Base-by-base conservation (phyloP, 176 grass and related monocot genomes). In the Tillandsia leiboldiana region DNA sequence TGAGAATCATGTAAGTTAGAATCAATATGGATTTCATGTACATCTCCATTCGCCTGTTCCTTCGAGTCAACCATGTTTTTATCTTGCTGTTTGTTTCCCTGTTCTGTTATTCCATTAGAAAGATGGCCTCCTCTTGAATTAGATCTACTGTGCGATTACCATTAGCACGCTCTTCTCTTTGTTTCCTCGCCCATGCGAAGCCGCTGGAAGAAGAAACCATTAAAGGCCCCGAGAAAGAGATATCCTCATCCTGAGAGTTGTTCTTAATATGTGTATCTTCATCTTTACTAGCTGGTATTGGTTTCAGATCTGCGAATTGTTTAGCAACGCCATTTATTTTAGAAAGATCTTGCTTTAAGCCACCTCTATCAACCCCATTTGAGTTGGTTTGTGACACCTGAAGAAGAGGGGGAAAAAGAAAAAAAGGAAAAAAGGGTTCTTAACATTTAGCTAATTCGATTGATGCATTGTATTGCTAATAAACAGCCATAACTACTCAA, bases 111-210 rank as follows among this genome's bases (percentile, higher is more conserved):
- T 24, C 63, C 77, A 80, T 56, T 22, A 28, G 75, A 53, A 48
- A 87, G 66, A 65, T 87, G 72, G 26, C 56, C 58, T 73, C 63
- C 58, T 73, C 77, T 90, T 72, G 74, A 88, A 79, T 69, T 86
- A 82, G 80, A 81, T 66, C 84, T 87, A 53, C 49, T 73, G 15
- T 70, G 54, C 33, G 79, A 95, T 72, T 88, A 70, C 8, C 24
- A 66, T 82, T 59, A 49, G 82, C 42, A 50, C 14, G 71, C 50
- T 83, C 77, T 47, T 90, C 90, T 70, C 65, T 79, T 51, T 75
- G 80, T 70, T 80, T 93, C 77, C 83, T 93, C 53, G 82, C 94
- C 94, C 90, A 93, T 24, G 87, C 53, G 75, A 99, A 99, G 13
- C 85, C 81, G 63, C 72, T 90, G 57, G 80, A 93, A 79, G 89